Base-by-base conservation (phyloP, 257 asterid species). In the Solanum peruvianum region DNA sequence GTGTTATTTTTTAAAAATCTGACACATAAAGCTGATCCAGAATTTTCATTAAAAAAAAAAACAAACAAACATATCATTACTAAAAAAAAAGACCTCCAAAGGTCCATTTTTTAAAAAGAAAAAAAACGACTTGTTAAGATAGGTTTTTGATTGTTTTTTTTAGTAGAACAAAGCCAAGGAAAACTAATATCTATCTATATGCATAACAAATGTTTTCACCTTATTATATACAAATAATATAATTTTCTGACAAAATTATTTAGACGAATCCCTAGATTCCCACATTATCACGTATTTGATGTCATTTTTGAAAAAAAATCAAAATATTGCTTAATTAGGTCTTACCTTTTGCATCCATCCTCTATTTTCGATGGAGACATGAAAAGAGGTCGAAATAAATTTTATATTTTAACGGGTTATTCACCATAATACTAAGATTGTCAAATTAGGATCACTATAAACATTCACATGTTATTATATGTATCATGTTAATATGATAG, bases 1-100 rank as follows among this genome's bases (percentile, higher is more conserved):
- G 0, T 5, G 1, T 72, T 72, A 35, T 2, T 20, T 70, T 35
- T 18, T 0, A 0, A 20, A 0, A 9, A 70, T 70, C 0, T 15
- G 21, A 67, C 0, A 0, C 4, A 52, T 14, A 49, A 2, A 0
- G 3, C 3, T 15, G 8, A 49, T 56, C 3, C 23, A 56, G 3
- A 56, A 62, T n/a, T 62, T n/a, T n/a, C 8, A 62, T 14, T 0
- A 23, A 21, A 14, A 16, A 5, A 16, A 5, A 52, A 52, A 2
- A 31, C 3, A 52, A 6, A 4, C 8, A 27, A 25, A 13, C 18
- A 66, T 12, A 45, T 45, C 16, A 14, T 16, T 2, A 52, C 60
- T 45, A 11, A 16, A 52, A 2, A 2, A 16, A 52, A 16, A 0
- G 2, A 18, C n/a, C 64, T 16, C 64, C n/a, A 16, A 56, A 6